Percentiles rank a stretch among this genome's conserved stretches.
Evolutionary conservation across 1,284 basidiomycete genomes (phyloP).

Genomic region (Cyathus olla): DNA sequence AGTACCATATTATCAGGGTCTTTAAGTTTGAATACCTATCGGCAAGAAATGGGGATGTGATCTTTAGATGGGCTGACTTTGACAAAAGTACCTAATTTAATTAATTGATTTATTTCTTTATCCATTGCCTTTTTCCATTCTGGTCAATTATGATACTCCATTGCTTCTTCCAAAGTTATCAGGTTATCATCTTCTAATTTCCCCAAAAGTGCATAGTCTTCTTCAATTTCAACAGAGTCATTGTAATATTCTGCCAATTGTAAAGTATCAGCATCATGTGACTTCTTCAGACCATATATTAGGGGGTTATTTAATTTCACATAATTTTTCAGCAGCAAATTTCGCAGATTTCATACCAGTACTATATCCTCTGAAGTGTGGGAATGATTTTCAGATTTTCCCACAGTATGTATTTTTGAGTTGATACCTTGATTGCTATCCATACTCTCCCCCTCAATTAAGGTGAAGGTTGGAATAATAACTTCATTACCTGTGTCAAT

Average conservation of each 20-base stretch:
- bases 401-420: too few relatives aligned
- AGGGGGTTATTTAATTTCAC: too few relatives aligned
- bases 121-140: background rate
- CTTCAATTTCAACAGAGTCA: background rate
- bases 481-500: background rate
- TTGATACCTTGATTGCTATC: background rate
- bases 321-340: too few relatives aligned
- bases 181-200: background rate
- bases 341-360: too few relatives aligned
- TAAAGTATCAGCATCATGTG: too few relatives aligned
- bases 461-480: background rate
- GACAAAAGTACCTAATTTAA: background rate
- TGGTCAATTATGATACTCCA: background rate
- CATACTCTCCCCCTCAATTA: background rate
- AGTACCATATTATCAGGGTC: conserved; percentile 4
- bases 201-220: background rate
- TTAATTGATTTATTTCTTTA: background rate
- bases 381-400: too few relatives aligned
- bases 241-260: too few relatives aligned
- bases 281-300: too few relatives aligned
- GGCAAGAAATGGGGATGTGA: background rate
- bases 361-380: too few relatives aligned
- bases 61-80: background rate
- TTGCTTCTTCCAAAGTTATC: background rate
- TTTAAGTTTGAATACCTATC: conserved; percentile 16